These are phyloP conservation scores for Tolypocladium amazonense DNA, from an alignment of 2,329 filamentous ascomycete species.

Conservation along the genomic window DNA sequence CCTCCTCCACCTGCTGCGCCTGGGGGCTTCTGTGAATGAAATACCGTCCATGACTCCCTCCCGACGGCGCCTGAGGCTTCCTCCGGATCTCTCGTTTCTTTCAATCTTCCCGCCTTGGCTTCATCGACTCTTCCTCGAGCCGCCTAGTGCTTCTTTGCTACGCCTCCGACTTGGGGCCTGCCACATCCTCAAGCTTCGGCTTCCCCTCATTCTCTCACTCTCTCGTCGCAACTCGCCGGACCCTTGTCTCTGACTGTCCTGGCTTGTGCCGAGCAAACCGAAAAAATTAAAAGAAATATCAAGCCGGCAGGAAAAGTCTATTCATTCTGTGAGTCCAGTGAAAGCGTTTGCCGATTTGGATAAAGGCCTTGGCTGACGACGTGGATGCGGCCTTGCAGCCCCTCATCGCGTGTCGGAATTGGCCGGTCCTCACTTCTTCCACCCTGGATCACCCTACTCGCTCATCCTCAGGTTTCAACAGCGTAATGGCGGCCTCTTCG, in stretches of 20 bases:
- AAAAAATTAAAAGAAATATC: neutral
- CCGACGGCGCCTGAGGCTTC: conserved; percentile 21
- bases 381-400: neutral
- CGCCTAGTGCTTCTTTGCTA: neutral
- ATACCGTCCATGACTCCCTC: conserved; percentile 23
- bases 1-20: conserved; percentile 17
- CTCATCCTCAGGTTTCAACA: neutral
- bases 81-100: conserved; percentile 8
- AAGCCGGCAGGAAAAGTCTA: neutral
- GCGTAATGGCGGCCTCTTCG: conserved; percentile 15
- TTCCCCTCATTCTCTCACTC: neutral
- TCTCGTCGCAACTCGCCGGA: neutral
- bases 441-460: neutral
- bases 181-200: conserved; percentile 2
- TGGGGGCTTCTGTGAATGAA: conserved; percentile 19
- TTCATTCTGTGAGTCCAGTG: neutral
- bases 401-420: conserved; percentile 2
- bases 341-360: neutral
- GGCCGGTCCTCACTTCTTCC: neutral
- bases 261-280: neutral
- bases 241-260: neutral
- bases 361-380: neutral
- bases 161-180: neutral
- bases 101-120: conserved; percentile 2
- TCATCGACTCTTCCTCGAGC: neutral